phyloP scores from a whole-genome alignment of 257 asterid genomes.

The Striga asiatica region DNA sequence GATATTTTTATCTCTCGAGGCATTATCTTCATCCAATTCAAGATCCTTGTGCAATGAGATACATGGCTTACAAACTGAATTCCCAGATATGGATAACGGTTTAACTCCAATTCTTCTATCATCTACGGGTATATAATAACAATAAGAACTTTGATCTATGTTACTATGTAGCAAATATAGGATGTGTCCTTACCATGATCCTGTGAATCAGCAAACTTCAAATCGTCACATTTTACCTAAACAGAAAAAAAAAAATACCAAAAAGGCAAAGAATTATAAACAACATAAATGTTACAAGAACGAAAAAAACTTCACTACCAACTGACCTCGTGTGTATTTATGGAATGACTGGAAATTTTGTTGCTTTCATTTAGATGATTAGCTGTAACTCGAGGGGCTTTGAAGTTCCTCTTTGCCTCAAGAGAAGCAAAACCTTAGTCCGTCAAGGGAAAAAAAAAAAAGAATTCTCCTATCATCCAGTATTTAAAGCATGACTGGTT shows the following conservation, averaged over 20 bases:
- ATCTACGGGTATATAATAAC: conserved; percentile 21
- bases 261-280: neutral
- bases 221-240: conserved; percentile 34
- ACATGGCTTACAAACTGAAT: conserved; percentile 53
- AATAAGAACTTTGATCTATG: neutral
- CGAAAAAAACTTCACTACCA: neutral
- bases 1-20: conserved; percentile 21
- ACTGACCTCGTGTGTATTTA: conserved; percentile 23
- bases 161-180: neutral
- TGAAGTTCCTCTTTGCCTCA: conserved; percentile 80
- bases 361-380: conserved; percentile 25
- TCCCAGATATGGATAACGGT: conserved; percentile 17
- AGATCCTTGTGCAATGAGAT: conserved; percentile 35
- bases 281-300: neutral
- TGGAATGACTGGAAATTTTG: conserved; percentile 21
- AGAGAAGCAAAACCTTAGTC: conserved; percentile 71
- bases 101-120: conserved; percentile 13
- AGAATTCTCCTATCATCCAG: neutral
- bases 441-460: conserved; percentile 35
- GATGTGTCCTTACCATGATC: conserved; percentile 32
- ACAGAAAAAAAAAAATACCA: conserved; percentile 1
- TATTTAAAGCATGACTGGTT: neutral
- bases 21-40: conserved; percentile 25
- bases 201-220: conserved; percentile 21
- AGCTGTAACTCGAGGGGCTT: conserved; percentile 53